Evolutionary conservation across 2,329 filamentous ascomycete genomes (phyloP).

Genomic region (Madurella mycetomatis): DNA sequence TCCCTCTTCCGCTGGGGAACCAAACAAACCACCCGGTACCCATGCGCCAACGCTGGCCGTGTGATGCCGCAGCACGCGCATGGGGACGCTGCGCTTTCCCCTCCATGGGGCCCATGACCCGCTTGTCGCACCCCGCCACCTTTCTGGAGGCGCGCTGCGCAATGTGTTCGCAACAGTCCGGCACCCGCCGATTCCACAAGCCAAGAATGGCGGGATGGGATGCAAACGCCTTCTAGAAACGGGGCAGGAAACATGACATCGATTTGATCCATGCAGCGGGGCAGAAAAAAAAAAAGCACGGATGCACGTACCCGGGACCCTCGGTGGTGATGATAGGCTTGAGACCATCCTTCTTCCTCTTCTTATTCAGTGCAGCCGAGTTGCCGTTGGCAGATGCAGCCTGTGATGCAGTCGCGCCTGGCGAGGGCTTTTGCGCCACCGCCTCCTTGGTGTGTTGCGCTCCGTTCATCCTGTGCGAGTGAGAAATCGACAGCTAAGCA

Average conservation of each 20-base stretch:
- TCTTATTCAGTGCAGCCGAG: constrained; percentile 48
- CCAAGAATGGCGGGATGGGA: constrained; percentile 1
- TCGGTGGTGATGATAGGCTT: constrained; percentile 75
- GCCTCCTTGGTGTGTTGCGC: constrained; percentile 23
- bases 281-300: constrained; percentile 2
- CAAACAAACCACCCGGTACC: constrained; percentile 5
- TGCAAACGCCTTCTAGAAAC: constrained; percentile 2
- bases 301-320: constrained; percentile 38
- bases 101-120: constrained; percentile 17
- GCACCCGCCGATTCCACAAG: not conserved
- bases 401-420: constrained; percentile 13
- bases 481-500: constrained; percentile 10
- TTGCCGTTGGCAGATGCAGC: constrained; percentile 23
- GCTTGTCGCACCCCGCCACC: constrained; percentile 27
- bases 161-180: constrained; percentile 12
- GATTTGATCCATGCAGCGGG: constrained; percentile 13
- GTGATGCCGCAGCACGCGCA: constrained; percentile 25
- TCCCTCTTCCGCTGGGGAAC: constrained; percentile 2
- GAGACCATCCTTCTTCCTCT: constrained; percentile 68
- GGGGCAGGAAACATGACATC: not conserved
- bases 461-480: constrained; percentile 26
- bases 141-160: constrained; percentile 15
- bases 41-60: constrained; percentile 14
- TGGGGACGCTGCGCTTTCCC: constrained; percentile 20
- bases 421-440: constrained; percentile 19